These are phyloP conservation scores for Cupressus sempervirens DNA, from an alignment of 75 land plant genomes.

Conservation along the genomic window DNA sequence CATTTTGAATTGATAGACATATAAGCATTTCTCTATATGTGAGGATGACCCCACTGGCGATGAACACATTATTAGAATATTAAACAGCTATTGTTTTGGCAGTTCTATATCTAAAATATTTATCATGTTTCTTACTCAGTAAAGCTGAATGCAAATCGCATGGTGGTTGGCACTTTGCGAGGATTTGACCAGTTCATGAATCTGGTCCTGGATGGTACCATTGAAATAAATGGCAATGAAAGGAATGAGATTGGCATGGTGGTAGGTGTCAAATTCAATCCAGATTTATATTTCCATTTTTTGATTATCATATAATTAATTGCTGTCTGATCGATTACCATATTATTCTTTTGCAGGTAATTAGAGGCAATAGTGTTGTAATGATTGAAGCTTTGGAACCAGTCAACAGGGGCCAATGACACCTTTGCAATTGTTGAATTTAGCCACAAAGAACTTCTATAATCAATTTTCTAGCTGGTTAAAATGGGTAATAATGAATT, in stretches of 20 bases:
- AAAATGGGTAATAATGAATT: not conserved
- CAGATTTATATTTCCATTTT: not conserved
- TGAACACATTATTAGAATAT: not conserved
- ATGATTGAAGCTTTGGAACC: constrained; percentile 79
- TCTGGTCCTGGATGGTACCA: constrained; percentile 84
- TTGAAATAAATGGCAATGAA: constrained; percentile 86
- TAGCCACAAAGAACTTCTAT: not conserved
- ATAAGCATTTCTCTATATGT: not conserved
- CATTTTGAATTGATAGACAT: too few species aligned
- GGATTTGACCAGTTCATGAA: constrained; percentile 99
- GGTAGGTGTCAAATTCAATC: constrained; percentile 50
- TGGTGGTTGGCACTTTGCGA: constrained; percentile 80
- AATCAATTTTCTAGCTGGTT: not conserved
- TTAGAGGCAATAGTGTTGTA: constrained; percentile 77
- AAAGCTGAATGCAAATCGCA: constrained; percentile 84
- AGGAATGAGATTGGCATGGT: constrained; percentile 93
- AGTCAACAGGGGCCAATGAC: constrained; percentile 16
- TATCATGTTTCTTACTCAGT: constrained; percentile 36
- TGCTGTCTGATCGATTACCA: not conserved
- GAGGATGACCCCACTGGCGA: not conserved
- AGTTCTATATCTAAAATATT: not conserved
- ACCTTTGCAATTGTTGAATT: not conserved
- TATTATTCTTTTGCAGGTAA: constrained; percentile 43
- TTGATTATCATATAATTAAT: not conserved
- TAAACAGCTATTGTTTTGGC: not conserved